A percentile compares a stretch with the other conserved stretches of the same genome.
Conservation (phyloP, 2,329 filamentous ascomycete species). For the Juglanconis juglandina region DNA sequence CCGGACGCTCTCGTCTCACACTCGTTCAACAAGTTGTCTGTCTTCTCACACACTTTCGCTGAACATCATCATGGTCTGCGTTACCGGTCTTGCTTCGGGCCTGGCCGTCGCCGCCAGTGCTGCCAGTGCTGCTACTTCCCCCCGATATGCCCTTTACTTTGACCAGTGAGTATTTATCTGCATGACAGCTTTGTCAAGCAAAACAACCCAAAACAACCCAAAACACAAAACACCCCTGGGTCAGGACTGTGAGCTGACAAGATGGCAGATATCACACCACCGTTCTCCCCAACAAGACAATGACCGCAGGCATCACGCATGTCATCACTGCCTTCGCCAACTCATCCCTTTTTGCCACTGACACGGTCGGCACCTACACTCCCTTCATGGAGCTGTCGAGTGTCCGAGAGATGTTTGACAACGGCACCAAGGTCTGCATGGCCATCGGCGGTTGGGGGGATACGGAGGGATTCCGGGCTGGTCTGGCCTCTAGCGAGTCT, state of each 20-base stretch:
- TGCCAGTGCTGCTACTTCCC: not conserved
- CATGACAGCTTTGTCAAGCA: no score
- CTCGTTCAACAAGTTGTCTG: no score
- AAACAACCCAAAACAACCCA: no score
- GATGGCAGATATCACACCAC: slow-evolving; percentile 9
- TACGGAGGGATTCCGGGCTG: slow-evolving; percentile 51
- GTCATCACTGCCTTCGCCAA: slow-evolving; percentile 54
- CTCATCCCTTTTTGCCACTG: slow-evolving; percentile 45
- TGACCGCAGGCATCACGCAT: slow-evolving; percentile 47
- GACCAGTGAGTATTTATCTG: slow-evolving; percentile 10
- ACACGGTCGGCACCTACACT: slow-evolving; percentile 39
- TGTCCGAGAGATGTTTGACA: slow-evolving; percentile 49
- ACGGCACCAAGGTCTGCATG: slow-evolving; percentile 57
- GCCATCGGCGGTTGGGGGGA: slow-evolving; percentile 67
- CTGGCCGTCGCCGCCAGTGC: slow-evolving; percentile 4
- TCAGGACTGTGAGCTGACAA: not conserved
- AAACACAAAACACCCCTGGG: no score
- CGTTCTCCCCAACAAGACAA: slow-evolving; percentile 8
- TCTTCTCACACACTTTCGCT: not conserved
- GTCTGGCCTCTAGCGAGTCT: slow-evolving; percentile 42
- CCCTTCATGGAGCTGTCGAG: slow-evolving; percentile 52
- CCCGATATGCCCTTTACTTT: slow-evolving; percentile 16
- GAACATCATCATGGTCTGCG: slow-evolving; percentile 11
- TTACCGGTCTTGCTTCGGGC: not conserved
- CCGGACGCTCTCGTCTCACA: no score